These are phyloP conservation scores for Starmerella apis DNA, from an alignment of 805 yeast genomes.

Conservation along the genomic window DNA sequence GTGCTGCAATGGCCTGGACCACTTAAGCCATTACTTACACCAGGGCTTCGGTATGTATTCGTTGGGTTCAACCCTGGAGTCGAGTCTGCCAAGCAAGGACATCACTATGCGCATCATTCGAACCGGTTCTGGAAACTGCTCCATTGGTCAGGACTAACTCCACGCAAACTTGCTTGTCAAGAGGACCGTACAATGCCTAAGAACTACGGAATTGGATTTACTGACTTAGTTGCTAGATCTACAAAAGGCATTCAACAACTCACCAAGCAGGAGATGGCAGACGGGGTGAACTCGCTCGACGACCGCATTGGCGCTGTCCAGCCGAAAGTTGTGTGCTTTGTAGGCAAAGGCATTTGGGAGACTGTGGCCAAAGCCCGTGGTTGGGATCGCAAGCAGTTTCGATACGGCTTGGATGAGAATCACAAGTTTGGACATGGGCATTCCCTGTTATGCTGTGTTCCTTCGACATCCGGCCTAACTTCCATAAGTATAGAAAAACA, in stretches of 20 bases:
- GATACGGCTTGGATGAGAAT: conserved; percentile 43
- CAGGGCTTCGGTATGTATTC: conserved; percentile 40
- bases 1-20: conserved; percentile 21
- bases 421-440: conserved; percentile 25
- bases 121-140: conserved; percentile 60
- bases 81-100: conserved; percentile 49
- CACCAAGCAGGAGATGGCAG: conserved; percentile 41
- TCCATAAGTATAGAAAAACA: conserved; percentile 40
- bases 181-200: conserved; percentile 39
- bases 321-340: conserved; percentile 44
- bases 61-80: conserved; percentile 68
- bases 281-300: conserved; percentile 45
- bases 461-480: conserved; percentile 66
- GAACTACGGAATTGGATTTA: conserved; percentile 49
- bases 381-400: conserved; percentile 34
- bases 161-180: conserved; percentile 28
- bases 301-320: conserved; percentile 34
- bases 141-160: conserved; percentile 42
- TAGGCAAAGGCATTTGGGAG: conserved; percentile 74
- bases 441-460: conserved; percentile 46
- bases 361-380: conserved; percentile 36
- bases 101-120: conserved; percentile 61
- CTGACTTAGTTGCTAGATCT: conserved; percentile 58
- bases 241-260: conserved; percentile 51
- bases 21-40: conserved; percentile 26